Evolutionary conservation across 805 yeast genomes (phyloP).

Genomic region (Blastobotrys terrestris): DNA sequence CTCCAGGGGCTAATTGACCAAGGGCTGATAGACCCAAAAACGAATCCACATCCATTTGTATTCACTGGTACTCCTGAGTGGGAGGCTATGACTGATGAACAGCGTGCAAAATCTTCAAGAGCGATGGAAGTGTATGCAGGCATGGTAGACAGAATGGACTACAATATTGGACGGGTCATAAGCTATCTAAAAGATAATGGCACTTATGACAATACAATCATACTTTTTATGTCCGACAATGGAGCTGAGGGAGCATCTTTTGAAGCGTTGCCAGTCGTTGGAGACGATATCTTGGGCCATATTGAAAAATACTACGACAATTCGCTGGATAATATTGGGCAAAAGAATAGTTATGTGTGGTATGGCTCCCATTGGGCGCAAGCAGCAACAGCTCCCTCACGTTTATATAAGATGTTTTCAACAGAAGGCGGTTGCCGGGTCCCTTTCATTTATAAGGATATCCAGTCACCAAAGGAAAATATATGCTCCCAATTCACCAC

Average conservation of each 20-base stretch:
- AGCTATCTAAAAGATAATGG: conserved; percentile 37
- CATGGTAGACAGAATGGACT: conserved; percentile 53
- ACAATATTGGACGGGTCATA: conserved; percentile 45
- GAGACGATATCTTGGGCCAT: conserved; percentile 20
- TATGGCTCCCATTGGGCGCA: conserved; percentile 58
- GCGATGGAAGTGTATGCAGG: conserved; percentile 59
- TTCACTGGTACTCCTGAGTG: conserved; percentile 34
- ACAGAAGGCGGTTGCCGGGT: conserved; percentile 57
- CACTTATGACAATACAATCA: conserved; percentile 48
- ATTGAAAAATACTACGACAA: conserved; percentile 37
- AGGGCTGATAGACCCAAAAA: conserved; percentile 41
- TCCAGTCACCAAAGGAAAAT: neutral
- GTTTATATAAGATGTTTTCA: conserved; percentile 52
- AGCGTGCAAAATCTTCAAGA: conserved; percentile 35
- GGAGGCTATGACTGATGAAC: conserved; percentile 38
- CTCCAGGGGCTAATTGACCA: conserved; percentile 36
- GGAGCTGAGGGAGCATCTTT: conserved; percentile 59
- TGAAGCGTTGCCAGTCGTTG: conserved; percentile 52
- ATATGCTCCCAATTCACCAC: conserved; percentile 40
- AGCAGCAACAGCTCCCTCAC: conserved; percentile 53
- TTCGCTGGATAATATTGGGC: conserved; percentile 43
- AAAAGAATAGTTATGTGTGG: conserved; percentile 42
- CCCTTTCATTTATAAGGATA: conserved; percentile 41
- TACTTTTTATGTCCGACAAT: conserved; percentile 57
- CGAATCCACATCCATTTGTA: conserved; percentile 32